Evolutionary conservation across 2,329 filamentous ascomycete species (phyloP).

Genomic region (Trichoderma arundinaceum): DNA sequence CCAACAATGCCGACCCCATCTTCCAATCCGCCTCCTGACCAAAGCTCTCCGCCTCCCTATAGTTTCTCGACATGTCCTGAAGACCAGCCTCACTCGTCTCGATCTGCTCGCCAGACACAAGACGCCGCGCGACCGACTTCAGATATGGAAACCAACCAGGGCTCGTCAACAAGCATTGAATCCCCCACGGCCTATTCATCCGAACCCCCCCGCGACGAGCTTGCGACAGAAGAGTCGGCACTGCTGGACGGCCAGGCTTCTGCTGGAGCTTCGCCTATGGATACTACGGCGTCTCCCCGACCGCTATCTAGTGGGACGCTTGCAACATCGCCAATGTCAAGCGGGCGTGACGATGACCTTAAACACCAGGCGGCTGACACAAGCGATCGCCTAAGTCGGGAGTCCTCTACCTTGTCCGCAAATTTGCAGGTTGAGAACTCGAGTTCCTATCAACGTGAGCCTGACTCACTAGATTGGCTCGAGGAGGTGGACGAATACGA

Average conservation of each 20-base stretch:
- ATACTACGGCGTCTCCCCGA: constrained; percentile 52
- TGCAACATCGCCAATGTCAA: constrained; percentile 45
- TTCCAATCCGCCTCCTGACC: constrained; percentile 48
- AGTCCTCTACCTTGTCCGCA: constrained; percentile 33
- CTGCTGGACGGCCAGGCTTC: constrained; percentile 39
- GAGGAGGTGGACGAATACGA: constrained; percentile 42
- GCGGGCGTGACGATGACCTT: constrained; percentile 40
- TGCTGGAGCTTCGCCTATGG: constrained; percentile 44
- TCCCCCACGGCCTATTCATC: constrained; percentile 37
- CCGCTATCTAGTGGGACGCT: constrained; percentile 46
- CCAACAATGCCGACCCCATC: constrained; percentile 55
- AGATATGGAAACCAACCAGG: constrained; percentile 36
- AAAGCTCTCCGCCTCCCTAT: constrained; percentile 46
- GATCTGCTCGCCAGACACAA: constrained; percentile 38
- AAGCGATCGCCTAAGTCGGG: constrained; percentile 37
- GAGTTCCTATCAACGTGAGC: constrained; percentile 35
- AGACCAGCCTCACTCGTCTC: constrained; percentile 44
- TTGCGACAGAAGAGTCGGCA: constrained; percentile 37
- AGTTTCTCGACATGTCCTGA: constrained; percentile 53
- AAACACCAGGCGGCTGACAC: constrained; percentile 37
- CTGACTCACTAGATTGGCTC: constrained; percentile 37
- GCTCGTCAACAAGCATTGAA: constrained; percentile 35
- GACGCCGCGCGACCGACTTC: constrained; percentile 35
- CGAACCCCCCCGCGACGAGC: constrained; percentile 35
- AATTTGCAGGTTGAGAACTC: constrained; percentile 33